phyloP scores from a whole-genome alignment of 306 rosid genomes.

The Urtica urens region DNA sequence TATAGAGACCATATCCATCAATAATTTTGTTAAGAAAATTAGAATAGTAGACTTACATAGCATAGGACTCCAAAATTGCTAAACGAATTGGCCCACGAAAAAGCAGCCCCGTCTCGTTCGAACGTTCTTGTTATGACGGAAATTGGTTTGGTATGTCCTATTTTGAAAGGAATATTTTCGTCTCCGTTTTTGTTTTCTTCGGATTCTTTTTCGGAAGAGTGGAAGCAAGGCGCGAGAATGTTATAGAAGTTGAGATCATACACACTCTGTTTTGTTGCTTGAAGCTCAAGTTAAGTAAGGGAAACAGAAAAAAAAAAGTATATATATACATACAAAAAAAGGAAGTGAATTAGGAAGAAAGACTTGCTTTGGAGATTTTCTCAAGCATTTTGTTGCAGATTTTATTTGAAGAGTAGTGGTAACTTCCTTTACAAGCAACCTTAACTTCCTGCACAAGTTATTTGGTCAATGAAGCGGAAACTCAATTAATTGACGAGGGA shows the following conservation, averaged over 20 bases:
- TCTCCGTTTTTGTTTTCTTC: conserved; percentile 1
- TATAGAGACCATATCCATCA: no score
- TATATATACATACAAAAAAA: background rate
- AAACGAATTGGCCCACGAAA: conserved; percentile 42
- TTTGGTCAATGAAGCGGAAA: no score
- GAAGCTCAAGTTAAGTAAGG: background rate
- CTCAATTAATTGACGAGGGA: no score
- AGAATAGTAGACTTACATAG: no score
- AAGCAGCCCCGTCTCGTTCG: conserved; percentile 50
- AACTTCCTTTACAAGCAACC: conserved; percentile 30
- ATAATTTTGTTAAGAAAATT: no score
- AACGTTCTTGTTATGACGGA: conserved; percentile 51
- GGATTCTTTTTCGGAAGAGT: conserved; percentile 12
- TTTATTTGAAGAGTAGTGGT: conserved; percentile 5
- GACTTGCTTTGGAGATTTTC: conserved; percentile 19
- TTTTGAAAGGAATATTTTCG: conserved; percentile 26
- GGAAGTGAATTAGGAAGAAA: background rate
- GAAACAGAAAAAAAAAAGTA: no score
- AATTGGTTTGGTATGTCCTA: conserved; percentile 41
- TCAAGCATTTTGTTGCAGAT: conserved; percentile 15
- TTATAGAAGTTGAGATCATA: conserved; percentile 41
- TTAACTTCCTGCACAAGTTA: conserved; percentile 31
- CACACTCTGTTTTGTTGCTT: conserved; percentile 20
- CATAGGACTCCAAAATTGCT: conserved; percentile 10
- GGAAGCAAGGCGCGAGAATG: conserved; percentile 60